Percentiles rank a stretch among this genome's conserved stretches.
These are phyloP conservation scores for Cyamopsis tetragonoloba DNA, from an alignment of 306 rosid genomes.

Conservation along the genomic window DNA sequence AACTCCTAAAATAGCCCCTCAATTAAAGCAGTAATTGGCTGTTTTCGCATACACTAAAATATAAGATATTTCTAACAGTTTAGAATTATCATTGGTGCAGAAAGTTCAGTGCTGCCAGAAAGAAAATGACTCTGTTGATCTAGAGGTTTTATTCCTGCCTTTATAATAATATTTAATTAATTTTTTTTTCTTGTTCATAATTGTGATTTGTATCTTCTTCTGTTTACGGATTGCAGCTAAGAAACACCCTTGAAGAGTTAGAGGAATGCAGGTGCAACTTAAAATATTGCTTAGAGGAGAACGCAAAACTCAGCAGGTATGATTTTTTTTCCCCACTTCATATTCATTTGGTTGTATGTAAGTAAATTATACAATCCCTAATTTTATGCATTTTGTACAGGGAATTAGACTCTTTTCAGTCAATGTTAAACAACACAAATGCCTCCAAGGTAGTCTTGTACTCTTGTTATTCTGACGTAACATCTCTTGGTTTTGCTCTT, in stretches of 20 bases:
- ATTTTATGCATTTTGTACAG: constrained; percentile 41
- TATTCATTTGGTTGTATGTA: constrained; percentile 16
- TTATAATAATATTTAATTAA: not conserved
- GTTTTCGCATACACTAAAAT: not conserved
- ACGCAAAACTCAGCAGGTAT: constrained; percentile 77
- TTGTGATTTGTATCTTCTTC: constrained; percentile 21
- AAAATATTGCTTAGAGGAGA: constrained; percentile 78
- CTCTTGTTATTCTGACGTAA: constrained; percentile 16
- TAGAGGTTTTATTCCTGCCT: constrained; percentile 48
- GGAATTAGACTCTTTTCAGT: constrained; percentile 58
- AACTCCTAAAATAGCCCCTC: not conserved
- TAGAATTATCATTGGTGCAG: constrained; percentile 35
- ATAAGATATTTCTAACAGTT: constrained; percentile 8
- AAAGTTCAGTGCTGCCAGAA: constrained; percentile 31
- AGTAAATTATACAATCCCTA: constrained; percentile 9
- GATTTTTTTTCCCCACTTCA: constrained; percentile 7
- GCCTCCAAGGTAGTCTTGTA: constrained; percentile 59
- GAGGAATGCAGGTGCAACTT: constrained; percentile 71
- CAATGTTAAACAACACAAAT: constrained; percentile 32
- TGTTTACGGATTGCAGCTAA: constrained; percentile 50
- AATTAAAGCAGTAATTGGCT: not conserved
- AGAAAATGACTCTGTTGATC: constrained; percentile 36
- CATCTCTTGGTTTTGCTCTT: constrained; percentile 1
- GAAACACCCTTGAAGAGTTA: constrained; percentile 51
- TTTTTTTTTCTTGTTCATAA: not conserved